Evolutionary conservation across 176 grass and related monocot species (phyloP).

Genomic region (Thalia dealbata): DNA sequence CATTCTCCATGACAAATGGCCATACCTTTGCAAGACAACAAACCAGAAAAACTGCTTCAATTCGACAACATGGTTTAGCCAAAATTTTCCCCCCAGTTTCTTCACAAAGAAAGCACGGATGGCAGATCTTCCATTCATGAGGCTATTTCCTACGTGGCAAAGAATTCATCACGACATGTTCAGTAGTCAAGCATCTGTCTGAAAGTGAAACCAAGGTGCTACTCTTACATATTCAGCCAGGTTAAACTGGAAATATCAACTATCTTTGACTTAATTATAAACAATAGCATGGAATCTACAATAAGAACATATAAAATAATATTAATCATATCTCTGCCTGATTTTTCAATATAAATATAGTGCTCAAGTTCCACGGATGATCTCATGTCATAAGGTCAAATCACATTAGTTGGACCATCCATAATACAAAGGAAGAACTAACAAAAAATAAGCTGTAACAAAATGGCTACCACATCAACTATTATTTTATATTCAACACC

Average conservation of each 20-base stretch:
- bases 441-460: not conserved
- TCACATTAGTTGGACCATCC: not conserved
- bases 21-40: not conserved
- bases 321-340: not conserved
- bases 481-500: conserved; percentile 11
- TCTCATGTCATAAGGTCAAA: not conserved
- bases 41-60: not conserved
- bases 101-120: not conserved
- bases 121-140: not conserved
- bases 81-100: not conserved
- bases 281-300: not conserved
- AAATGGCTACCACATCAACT: not conserved
- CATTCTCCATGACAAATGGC: not conserved
- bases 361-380: not conserved
- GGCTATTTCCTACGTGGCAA: not conserved
- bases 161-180: not conserved
- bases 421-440: not conserved
- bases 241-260: not conserved
- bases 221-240: not conserved
- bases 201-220: not conserved
- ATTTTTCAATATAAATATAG: not conserved
- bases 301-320: not conserved
- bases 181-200: not conserved
- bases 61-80: not conserved
- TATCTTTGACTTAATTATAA: not conserved